Percentiles rank a stretch among this genome's conserved stretches.
Evolutionary conservation across 441 rosid genomes (phyloP).

Genomic region (Pelargonium australe): DNA sequence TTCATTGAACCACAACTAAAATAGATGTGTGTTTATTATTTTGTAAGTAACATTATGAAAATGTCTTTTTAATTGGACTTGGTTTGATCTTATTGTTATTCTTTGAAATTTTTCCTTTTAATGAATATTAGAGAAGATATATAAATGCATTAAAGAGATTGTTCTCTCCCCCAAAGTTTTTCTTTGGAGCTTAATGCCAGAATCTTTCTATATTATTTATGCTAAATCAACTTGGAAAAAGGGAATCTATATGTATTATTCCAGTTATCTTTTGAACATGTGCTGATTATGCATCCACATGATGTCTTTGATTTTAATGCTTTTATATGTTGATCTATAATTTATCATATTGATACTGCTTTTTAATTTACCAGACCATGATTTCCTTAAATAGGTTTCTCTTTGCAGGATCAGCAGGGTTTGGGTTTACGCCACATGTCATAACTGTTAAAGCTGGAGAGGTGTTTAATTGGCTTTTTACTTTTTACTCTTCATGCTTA

Average conservation of each 20-base stretch:
- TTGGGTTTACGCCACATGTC: conserved; percentile 75
- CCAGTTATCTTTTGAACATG: neutral
- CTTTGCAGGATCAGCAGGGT: conserved; percentile 60
- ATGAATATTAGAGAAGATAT: neutral
- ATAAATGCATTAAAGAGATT: too few species aligned
- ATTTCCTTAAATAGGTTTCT: conserved; percentile 13
- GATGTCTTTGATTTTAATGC: conserved; percentile 2
- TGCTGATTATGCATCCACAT: neutral
- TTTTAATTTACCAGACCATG: conserved; percentile 2
- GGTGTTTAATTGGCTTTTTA: conserved; percentile 39
- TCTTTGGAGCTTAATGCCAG: neutral
- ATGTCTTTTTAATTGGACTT: too few species aligned
- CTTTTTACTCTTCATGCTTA: neutral
- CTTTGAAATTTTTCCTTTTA: neutral
- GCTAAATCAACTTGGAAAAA: neutral
- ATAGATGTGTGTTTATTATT: too few species aligned
- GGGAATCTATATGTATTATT: neutral
- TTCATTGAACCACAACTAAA: too few species aligned
- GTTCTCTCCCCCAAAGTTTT: neutral
- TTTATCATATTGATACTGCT: conserved; percentile 5
- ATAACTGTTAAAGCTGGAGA: conserved; percentile 77
- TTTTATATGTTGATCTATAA: neutral
- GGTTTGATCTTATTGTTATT: too few species aligned
- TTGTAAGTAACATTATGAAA: too few species aligned
- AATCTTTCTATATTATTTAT: neutral